Evolutionary conservation across 805 yeast genomes (phyloP), one percentile per base, ranked within the genome.

Genomic region (Saccharomycopsis malanga): DNA sequence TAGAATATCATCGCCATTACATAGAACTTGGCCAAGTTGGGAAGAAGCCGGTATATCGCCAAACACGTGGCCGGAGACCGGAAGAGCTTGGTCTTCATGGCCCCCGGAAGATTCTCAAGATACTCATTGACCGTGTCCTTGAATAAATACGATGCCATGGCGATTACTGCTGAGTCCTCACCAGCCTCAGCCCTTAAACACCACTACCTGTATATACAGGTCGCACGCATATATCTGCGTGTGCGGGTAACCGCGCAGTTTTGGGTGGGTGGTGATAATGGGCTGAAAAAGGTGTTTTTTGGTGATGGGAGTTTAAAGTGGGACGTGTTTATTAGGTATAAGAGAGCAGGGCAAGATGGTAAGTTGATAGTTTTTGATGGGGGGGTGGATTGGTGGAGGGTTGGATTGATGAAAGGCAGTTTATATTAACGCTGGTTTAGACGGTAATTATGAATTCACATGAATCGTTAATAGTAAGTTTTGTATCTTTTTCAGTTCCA

Each of bases 51-150:
- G 62, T 82, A 89, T n/a, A 93, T 81, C 2, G 98, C 94, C 40
- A 93, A 70, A 61, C 97, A 88, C 47, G 98, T 87, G 10, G 97
- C 96, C 2, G 98, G 96, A 44, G 86, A 77, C 57, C 79, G 81
- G 64, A 85, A 93, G 20, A 93, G 72, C 58, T 87, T 77, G 20
- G 81, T 72, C 56, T 89, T 91, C n/a, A 87, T 86, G 4, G 83
- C 71, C 58, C 83, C 87, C 1, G 98, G 96, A 4, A 93, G 77
- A 17, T 86, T 87, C 60, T 88, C 97, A 51, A 93, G 70, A 64
- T 93, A 88, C 57, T 85, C 94, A 59, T 86, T 86, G 51, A 89
- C 93, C 1, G 87, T 82, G 39, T 80, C 73, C 58, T 79, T 82
- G 66, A 82, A 77, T 44, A 71, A 62, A 23, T 65, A 55, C 4